Base-by-base conservation (phyloP, 768 basidiomycete species). In the Goffeauzyma gilvescens region DNA sequence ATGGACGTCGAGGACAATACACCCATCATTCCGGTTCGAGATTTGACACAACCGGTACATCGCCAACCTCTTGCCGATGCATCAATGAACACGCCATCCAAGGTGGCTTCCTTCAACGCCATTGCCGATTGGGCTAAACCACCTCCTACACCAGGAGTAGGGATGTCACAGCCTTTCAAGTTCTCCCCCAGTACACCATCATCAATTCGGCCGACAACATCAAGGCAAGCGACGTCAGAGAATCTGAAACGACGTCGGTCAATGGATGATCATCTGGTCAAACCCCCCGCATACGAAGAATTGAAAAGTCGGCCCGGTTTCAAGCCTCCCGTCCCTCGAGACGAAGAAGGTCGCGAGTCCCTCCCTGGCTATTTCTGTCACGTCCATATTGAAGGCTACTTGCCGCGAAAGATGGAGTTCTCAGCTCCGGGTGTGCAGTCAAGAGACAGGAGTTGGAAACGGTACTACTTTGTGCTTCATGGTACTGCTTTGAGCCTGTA, bases 381-480 rank as follows among this genome's bases (percentile, higher is more conserved):
- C 13, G 72, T 96, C 14, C 77, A 82, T 55, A 74, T 95, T 53
- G 71, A 74, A 26, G 83, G 78, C 3, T 70, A 77, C 41, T 73
- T 98, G 68, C 79, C 80, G 1, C 75, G 82, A 35, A 98, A 98
- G 69, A 74, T 87, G 76, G 93, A 98, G 68, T 96, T 98, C 58
- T 68, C 65, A 4, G 64, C 71, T 9, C 85, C 87, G 0, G 87
- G 87, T 6, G 69, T 83, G 2, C 83, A 90, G 61, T 78, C 89
- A 6, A 74, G 71, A 58, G 89, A 96, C 59, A 69, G 93, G 34
- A 83, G 85, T 57, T 98, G 93, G 93, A 73, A 81, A 46, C 69
- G 81, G 38, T 75, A 80, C 38, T 70, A 87, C 50, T 82, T 84
- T 57, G 81, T 89, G 54, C 66, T 98, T 21, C 84, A 93, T 55